Conservation (phyloP, 2,329 filamentous ascomycete genomes). For the Endothia cerciana region DNA sequence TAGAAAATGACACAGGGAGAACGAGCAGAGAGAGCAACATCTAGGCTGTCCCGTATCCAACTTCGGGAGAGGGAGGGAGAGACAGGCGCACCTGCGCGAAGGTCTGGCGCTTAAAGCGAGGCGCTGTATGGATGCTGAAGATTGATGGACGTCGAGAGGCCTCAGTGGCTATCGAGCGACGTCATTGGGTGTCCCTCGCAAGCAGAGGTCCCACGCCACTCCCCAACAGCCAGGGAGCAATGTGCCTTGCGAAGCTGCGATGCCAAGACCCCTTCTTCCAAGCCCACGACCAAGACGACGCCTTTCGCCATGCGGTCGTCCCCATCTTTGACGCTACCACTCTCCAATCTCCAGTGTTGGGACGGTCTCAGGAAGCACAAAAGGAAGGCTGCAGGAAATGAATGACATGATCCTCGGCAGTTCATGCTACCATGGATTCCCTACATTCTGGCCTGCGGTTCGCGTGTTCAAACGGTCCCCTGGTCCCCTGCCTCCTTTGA, state of each 20-base stretch:
- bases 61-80: background rate
- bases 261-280: slow-evolving; percentile 3
- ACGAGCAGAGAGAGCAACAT: background rate
- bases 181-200: slow-evolving; percentile 1
- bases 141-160: background rate
- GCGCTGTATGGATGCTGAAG: background rate
- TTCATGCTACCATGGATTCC: too few relatives aligned
- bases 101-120: slow-evolving; percentile 1
- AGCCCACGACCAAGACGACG: background rate
- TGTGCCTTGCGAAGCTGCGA: background rate
- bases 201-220: background rate
- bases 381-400: too few relatives aligned
- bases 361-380: background rate
- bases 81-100: background rate
- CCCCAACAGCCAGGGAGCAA: background rate
- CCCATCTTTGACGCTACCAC: background rate
- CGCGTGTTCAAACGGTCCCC: background rate
- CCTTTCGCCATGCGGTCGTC: background rate
- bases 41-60: background rate
- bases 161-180: background rate
- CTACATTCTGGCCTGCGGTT: too few relatives aligned
- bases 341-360: background rate
- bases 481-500: background rate
- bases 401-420: too few relatives aligned
- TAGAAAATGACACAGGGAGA: background rate